Evolutionary conservation across 768 basidiomycete genomes (phyloP).

Genomic region (Xerocomellus chrysenteron): DNA sequence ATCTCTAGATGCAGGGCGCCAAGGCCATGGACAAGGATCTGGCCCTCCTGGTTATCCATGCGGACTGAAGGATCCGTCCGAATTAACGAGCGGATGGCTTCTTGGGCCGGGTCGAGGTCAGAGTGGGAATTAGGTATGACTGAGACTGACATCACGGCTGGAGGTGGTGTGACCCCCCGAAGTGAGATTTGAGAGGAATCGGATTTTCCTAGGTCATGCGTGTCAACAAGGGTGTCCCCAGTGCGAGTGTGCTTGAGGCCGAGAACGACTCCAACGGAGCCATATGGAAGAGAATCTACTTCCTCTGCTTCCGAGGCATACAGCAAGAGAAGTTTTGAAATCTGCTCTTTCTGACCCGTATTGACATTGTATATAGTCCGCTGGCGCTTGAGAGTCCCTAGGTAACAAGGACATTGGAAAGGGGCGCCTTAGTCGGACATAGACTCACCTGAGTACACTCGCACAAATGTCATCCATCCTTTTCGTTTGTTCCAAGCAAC

Average conservation of each 20-base stretch:
- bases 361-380: conserved; percentile 61
- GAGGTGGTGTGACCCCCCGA: conserved; percentile 69
- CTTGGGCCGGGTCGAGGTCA: conserved; percentile 75
- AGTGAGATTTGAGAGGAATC: conserved; percentile 41
- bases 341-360: conserved; percentile 67
- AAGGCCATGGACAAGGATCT: conserved; percentile 79
- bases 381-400: conserved; percentile 66
- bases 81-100: conserved; percentile 65
- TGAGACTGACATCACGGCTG: conserved; percentile 83
- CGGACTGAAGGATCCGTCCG: conserved; percentile 93
- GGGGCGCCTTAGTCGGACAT: not conserved
- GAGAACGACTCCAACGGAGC: conserved; percentile 81
- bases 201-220: conserved; percentile 36
- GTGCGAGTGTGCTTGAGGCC: conserved; percentile 84
- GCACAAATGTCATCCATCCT: conserved; percentile 93
- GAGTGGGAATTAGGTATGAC: conserved; percentile 79
- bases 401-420: conserved; percentile 3
- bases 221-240: conserved; percentile 77
- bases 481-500: conserved; percentile 79
- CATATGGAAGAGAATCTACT: conserved; percentile 77
- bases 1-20: conserved; percentile 90
- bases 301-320: conserved; percentile 78
- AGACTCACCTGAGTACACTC: conserved; percentile 78
- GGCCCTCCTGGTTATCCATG: conserved; percentile 76
- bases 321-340: conserved; percentile 71